A percentile compares a stretch with the other conserved stretches of the same genome.
Evolutionary conservation across 345 rosid genomes (phyloP).

Genomic region (Melaleuca alternifolia): DNA sequence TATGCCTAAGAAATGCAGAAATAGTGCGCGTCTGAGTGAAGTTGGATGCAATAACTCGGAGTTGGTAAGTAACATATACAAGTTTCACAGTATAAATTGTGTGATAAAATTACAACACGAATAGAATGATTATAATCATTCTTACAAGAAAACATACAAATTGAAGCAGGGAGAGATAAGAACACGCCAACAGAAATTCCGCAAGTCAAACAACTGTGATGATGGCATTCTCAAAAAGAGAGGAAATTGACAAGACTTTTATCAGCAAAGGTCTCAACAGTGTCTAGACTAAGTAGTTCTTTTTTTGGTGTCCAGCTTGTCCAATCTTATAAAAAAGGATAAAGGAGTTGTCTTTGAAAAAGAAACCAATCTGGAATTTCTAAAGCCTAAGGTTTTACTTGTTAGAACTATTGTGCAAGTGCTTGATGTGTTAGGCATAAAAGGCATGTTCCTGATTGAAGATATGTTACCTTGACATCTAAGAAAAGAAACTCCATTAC

Average conservation of each 20-base stretch:
- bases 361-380: background rate
- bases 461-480: background rate
- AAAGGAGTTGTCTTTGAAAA: background rate
- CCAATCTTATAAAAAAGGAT: background rate
- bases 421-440: background rate
- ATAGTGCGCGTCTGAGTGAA: background rate
- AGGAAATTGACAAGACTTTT: background rate
- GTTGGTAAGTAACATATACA: background rate
- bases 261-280: background rate
- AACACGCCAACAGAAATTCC: background rate
- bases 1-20: background rate
- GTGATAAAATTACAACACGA: background rate
- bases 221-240: background rate
- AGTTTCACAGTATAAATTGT: background rate
- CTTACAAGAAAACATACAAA: background rate
- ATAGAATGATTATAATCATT: background rate
- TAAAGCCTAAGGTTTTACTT: background rate
- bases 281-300: background rate
- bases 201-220: background rate
- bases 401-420: background rate
- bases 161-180: background rate
- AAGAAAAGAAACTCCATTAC: background rate
- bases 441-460: background rate
- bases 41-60: background rate
- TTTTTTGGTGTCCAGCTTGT: background rate